These are phyloP conservation scores for Polytrichum formosum DNA, from an alignment of 225 moss, liverwort and hornwort species.

Conservation along the genomic window DNA sequence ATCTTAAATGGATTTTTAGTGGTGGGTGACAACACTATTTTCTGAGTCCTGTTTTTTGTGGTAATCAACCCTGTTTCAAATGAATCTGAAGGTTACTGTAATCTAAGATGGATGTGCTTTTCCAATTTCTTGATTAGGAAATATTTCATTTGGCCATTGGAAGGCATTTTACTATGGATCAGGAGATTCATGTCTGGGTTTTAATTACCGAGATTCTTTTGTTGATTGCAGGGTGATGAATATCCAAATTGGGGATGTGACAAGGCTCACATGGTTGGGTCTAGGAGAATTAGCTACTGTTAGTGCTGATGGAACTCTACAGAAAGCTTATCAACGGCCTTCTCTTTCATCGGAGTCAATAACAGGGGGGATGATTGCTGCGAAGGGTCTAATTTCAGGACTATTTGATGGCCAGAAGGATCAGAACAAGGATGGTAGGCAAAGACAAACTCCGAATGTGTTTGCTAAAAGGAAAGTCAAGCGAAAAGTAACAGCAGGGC, in stretches of 20 bases:
- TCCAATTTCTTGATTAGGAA: neutral
- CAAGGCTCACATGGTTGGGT: conserved; percentile 88
- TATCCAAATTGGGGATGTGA: conserved; percentile 81
- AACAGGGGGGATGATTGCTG: conserved; percentile 79
- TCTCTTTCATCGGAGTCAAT: conserved; percentile 77
- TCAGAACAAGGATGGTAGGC: conserved; percentile 70
- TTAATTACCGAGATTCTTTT: neutral
- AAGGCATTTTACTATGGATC: neutral
- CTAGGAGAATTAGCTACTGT: conserved; percentile 51
- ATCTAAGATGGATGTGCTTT: neutral
- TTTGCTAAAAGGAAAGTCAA: conserved; percentile 95
- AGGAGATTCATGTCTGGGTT: neutral
- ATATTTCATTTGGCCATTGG: too few relatives aligned
- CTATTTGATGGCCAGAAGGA: conserved; percentile 78
- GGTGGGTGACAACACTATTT: neutral
- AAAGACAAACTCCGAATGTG: conserved; percentile 70
- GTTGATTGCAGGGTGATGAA: conserved; percentile 65
- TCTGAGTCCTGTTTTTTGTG: neutral
- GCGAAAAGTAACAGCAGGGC: conserved; percentile 74
- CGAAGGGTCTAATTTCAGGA: conserved; percentile 77
- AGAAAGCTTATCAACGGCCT: conserved; percentile 71
- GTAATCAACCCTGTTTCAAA: neutral
- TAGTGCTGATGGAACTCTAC: conserved; percentile 43
- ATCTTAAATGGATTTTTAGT: neutral
- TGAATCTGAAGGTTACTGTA: neutral